Evolutionary conservation across 306 rosid species (phyloP), one percentile per base, ranked within the genome.

Genomic region (Acacia melanoxylon): DNA sequence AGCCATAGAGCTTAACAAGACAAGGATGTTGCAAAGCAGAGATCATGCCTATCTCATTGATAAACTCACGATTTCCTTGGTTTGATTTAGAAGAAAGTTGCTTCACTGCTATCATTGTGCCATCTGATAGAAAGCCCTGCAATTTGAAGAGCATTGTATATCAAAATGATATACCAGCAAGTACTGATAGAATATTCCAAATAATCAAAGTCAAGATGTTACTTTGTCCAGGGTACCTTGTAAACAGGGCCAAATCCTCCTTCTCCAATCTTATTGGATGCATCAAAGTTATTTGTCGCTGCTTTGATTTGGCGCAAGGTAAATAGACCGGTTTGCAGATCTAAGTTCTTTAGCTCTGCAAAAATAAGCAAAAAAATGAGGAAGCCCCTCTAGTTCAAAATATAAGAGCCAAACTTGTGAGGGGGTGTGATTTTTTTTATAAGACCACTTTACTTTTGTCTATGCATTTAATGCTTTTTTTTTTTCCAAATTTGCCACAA

Each of bases 211-310:
- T 15, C 33, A 54, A 24, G 70, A 13, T 68, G 63, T 20, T 12
- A 10, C 12, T 7, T 52, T 75, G 61, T 31, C 25, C 6, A 7
- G 35, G 3, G 72, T 79, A 86, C 89, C 86, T 86, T 86, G 79
- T 86, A 86, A 80, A 91, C 93, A 25, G 86, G 83, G 69, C 95
- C 95, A 81, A 91, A 91, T 29, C 91, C 95, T 58, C 95, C 92
- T 83, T 91, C 95, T 13, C 93, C 93, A 80, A 91, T 89, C 88
- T 88, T 89, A 80, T 80, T 77, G 13, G 82, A 40, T 45, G 66
- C 56, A 56, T 86, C 80, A 12, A 83, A 86, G 82, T 83, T 63
- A 51, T 79, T 71, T 71, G 89, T 86, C 65, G 86, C 84, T 31
- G 62, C 73, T 76, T 82, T 86, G 76, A 86, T 75, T 79, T 79